Conservation (phyloP, 192 early-diverging fungal genomes). For the Coemansia asiatica region DNA sequence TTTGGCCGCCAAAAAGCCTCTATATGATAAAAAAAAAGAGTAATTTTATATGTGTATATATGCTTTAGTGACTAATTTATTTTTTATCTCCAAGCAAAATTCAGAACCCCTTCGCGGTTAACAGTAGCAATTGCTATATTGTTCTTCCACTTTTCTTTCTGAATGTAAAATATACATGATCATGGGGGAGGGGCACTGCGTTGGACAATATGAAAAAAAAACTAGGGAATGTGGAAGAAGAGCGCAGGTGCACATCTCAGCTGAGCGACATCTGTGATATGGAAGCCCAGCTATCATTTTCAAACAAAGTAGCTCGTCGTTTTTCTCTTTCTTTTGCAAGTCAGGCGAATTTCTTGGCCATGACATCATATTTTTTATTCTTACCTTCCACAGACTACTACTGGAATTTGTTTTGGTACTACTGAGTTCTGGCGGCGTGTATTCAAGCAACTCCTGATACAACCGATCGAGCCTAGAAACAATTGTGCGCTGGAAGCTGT, state of each 20-base stretch:
- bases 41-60: background rate
- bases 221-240: constrained; percentile 1
- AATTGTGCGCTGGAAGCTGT: constrained; percentile 69
- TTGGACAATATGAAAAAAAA: background rate
- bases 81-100: background rate
- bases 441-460: constrained; percentile 61
- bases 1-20: constrained; percentile 24
- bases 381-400: constrained; percentile 43
- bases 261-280: background rate
- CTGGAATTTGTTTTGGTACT: constrained; percentile 3
- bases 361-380: too few species aligned
- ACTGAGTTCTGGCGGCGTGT: constrained; percentile 53
- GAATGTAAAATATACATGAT: background rate
- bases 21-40: background rate
- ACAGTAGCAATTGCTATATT: background rate
- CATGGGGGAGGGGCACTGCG: background rate
- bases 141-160: too few species aligned
- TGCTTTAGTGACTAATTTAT: background rate
- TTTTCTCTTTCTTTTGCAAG: too few species aligned
- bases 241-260: constrained; percentile 3
- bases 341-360: too few species aligned
- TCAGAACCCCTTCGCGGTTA: background rate
- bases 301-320: too few species aligned
- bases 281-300: background rate
- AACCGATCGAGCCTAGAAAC: constrained; percentile 66